Evolutionary conservation across 768 basidiomycete genomes (phyloP), one percentile per base, ranked within the genome.

Genomic region (Sarcomyxa edulis): DNA sequence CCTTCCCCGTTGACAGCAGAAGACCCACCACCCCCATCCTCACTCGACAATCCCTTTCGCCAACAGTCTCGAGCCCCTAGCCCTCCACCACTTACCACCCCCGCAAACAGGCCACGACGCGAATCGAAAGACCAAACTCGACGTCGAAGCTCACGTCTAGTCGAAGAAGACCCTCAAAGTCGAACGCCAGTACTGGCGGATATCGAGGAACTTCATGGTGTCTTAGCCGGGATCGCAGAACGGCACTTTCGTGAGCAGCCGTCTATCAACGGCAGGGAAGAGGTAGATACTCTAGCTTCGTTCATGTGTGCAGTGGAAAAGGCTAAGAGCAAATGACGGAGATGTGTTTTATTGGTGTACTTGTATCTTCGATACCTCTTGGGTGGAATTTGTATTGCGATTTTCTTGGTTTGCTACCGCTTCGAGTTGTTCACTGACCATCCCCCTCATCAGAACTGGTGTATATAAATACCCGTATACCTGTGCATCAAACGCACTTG

Each of bases 221-320:
- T 83, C 30, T 60, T 91, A 23, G 87, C 87, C 2, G 61, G 64
- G 6, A 69, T 91, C 27, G 85, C 78, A 2, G 81, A 87, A 50
- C 69, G 69, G 38, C 88, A 91, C 58, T 90, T 87, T 55, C 67
- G 74, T 40, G 77, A 82, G 26, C 65, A 76, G 41, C 50, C 60
- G 9, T 59, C 71, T 12, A 65, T 69, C 18, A 67, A 58, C 44
- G 67, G 68, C 9, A 68, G 80, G 36, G 81, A 81, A 56, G 88
- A 91, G 58, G 78, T 86, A 32, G 88, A 90, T 44, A 84, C 80
- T n/a, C 63, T 90, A 27, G 83, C 84, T 14, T 74, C 79, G 21
- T 89, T 90, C 48, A 83, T 89, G 83, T 80, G 74, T 48, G 72
- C 77, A 11, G 74, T 88, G 35, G 84, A 81, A 58, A 78, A 76